Conservation (phyloP, 257 asterid species). For the Salvia hispanica region DNA sequence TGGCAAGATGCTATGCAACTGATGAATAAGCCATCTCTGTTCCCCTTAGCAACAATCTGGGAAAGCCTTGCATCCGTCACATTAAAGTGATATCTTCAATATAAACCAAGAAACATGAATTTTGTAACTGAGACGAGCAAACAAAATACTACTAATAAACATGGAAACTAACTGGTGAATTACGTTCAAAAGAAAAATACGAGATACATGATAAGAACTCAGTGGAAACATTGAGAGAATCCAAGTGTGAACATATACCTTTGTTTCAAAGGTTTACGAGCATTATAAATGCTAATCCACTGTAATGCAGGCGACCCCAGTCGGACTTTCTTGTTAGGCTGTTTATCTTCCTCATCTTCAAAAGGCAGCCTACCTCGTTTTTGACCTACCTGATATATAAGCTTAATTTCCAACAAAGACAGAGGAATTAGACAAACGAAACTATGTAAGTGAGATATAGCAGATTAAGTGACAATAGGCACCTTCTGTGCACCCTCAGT, state of each 20-base stretch:
- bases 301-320: constrained; percentile 82
- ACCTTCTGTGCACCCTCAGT: constrained; percentile 95
- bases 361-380: constrained; percentile 70
- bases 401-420: constrained; percentile 44
- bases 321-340: constrained; percentile 76
- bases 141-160: not conserved
- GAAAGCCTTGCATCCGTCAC: constrained; percentile 68
- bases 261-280: constrained; percentile 88
- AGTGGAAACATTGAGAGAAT: not conserved
- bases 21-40: constrained; percentile 67
- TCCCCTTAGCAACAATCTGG: constrained; percentile 79
- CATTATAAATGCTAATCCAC: constrained; percentile 82
- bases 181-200: not conserved
- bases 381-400: constrained; percentile 69
- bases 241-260: constrained; percentile 43
- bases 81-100: constrained; percentile 62
- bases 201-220: constrained; percentile 7
- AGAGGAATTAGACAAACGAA: constrained; percentile 31
- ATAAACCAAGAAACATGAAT: constrained; percentile 24
- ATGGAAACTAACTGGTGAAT: constrained; percentile 7
- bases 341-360: constrained; percentile 75
- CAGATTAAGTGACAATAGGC: constrained; percentile 16
- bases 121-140: constrained; percentile 15
- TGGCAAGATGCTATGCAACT: constrained; percentile 69
- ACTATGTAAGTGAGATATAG: not conserved